phyloP scores from a whole-genome alignment of 768 basidiomycete genomes.

The Albatrellus ellisii region DNA sequence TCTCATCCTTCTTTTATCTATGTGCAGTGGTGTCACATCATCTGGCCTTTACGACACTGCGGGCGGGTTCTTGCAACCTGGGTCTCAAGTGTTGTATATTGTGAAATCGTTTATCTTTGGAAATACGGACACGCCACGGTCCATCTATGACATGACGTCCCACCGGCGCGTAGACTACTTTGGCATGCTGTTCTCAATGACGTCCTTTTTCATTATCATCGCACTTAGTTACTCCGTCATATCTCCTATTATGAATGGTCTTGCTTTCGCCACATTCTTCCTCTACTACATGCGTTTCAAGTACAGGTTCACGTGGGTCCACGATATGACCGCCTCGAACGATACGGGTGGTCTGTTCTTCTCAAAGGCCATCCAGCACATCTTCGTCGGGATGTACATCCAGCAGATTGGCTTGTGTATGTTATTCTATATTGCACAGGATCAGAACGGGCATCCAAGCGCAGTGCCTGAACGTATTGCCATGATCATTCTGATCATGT shows the following conservation, averaged over 20 bases:
- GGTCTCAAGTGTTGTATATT: constrained; percentile 71
- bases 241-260: constrained; percentile 86
- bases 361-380: constrained; percentile 84
- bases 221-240: constrained; percentile 77
- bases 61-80: constrained; percentile 69
- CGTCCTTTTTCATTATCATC: constrained; percentile 75
- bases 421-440: constrained; percentile 77
- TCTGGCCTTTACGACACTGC: constrained; percentile 74
- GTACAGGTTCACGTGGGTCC: constrained; percentile 30
- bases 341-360: constrained; percentile 94
- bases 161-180: constrained; percentile 47
- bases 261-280: constrained; percentile 73
- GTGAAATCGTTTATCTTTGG: constrained; percentile 81
- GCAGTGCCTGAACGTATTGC: constrained; percentile 66
- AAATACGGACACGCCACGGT: constrained; percentile 83
- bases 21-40: constrained; percentile 52
- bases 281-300: constrained; percentile 76
- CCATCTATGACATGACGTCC: constrained; percentile 77
- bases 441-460: constrained; percentile 36
- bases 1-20: background rate
- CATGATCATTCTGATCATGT: constrained; percentile 71
- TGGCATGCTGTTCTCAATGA: constrained; percentile 66
- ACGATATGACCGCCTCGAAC: constrained; percentile 48
- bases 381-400: constrained; percentile 90
- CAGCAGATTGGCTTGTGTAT: constrained; percentile 76